Base-by-base conservation (phyloP, 768 basidiomycete species). In the Leccinum longicurvipes region DNA sequence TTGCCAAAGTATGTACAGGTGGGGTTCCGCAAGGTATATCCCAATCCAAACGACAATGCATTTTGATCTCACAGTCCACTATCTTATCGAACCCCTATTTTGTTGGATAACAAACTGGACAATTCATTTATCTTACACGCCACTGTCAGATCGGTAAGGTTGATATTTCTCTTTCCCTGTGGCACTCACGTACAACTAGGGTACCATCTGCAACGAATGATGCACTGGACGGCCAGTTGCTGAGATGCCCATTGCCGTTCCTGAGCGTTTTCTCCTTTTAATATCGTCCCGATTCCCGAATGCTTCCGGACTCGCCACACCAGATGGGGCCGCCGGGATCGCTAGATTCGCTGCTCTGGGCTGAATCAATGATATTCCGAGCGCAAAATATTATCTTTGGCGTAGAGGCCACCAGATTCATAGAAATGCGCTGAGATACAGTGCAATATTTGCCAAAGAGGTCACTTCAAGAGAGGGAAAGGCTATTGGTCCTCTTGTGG, bases 391-490 rank as follows among this genome's bases (percentile, higher is more conserved):
- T 39, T n/a, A n/a, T 39, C n/a, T 41, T 3, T 41, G 39, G 39
- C 24, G 24, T 72, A 15, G 66, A 73, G 12, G 71, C 74, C 2
- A 58, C 61, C 14, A 76, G 75, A 14, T 80, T 75, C 63, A 72
- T 34, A 60, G 54, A 76, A 77, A 59, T 61, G 76, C n/a, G 77
- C 74, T 4, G 72, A 71, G 27, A 72, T 31, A 70, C 69, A n/a
- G 72, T 57, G 68, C 76, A 50, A 74, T 75, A 63, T 60, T 75
- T 51, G 70, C 71, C 12, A 55, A 51, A 32, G 58, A 65, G 31
- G 76, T 74, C 21, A 60, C 60, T 69, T 74, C 56, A 49, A 59
- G 59, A 39, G 77, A 73, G 6, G 74, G 74, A 23, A 64, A 72
- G 50, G 63, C 71, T 15, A 60, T 74, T 8, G 73, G 72, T 15